phyloP scores from a whole-genome alignment of 1,284 basidiomycete species.

The Austroboletus rostrupii region DNA sequence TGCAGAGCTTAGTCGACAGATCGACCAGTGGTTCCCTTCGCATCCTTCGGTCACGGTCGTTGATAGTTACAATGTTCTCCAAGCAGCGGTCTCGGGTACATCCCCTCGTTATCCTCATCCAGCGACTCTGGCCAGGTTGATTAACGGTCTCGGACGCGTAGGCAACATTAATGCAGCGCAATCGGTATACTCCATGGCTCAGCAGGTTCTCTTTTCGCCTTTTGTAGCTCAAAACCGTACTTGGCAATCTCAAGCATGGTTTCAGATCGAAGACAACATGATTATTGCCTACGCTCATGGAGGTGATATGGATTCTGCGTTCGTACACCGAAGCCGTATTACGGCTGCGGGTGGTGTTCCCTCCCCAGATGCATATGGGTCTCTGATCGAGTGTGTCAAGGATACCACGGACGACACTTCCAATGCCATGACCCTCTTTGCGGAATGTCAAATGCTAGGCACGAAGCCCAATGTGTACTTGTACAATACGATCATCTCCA shows the following conservation, averaged over 20 bases:
- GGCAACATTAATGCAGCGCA: slow-evolving; percentile 60
- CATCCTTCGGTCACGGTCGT: slow-evolving; percentile 28
- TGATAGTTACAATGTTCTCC: slow-evolving; percentile 38
- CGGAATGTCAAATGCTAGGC: slow-evolving; percentile 70
- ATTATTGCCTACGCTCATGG: slow-evolving; percentile 79
- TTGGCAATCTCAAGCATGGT: slow-evolving; percentile 64
- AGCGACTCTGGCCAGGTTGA: slow-evolving; percentile 56
- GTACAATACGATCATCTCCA: slow-evolving; percentile 95
- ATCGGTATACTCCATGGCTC: slow-evolving; percentile 68
- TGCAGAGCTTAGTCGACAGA: slow-evolving; percentile 32
- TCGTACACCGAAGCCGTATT: slow-evolving; percentile 77
- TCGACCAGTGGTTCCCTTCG: slow-evolving; percentile 40
- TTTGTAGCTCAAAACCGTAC: slow-evolving; percentile 40
- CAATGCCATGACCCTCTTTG: slow-evolving; percentile 80
- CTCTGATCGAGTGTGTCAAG: slow-evolving; percentile 81
- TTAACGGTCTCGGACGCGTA: slow-evolving; percentile 64
- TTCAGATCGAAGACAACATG: slow-evolving; percentile 83
- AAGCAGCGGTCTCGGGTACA: slow-evolving; percentile 32
- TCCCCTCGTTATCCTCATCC: slow-evolving; percentile 47
- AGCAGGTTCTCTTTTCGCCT: slow-evolving; percentile 49
- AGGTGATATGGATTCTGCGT: slow-evolving; percentile 76
- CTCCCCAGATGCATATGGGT: slow-evolving; percentile 86
- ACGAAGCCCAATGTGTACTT: slow-evolving; percentile 81
- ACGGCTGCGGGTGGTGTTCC: slow-evolving; percentile 77
- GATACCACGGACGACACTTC: slow-evolving; percentile 93